A percentile compares a stretch with the other conserved stretches of the same genome.
Evolutionary conservation across 495 filamentous ascomycete species (phyloP).

Genomic region (Penicillium nucicola): DNA sequence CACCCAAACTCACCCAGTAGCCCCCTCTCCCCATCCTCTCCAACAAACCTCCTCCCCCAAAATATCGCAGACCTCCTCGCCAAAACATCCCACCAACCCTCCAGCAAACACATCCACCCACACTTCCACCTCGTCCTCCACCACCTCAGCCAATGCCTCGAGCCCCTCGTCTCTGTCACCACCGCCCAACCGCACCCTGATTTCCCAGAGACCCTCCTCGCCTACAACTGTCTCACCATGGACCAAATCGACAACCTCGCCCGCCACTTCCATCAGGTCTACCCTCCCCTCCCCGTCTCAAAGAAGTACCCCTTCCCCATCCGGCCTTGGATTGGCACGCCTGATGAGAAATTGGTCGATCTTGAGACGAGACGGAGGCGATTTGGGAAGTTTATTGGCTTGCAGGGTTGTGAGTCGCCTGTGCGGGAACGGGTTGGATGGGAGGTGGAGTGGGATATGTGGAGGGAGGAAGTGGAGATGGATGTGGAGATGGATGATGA

Average conservation of each 20-base stretch:
- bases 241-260: constrained; percentile 69
- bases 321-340: constrained; percentile 33
- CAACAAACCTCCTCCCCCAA: background rate
- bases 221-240: constrained; percentile 73
- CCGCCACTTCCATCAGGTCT: constrained; percentile 70
- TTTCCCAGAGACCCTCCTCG: constrained; percentile 64
- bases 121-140: constrained; percentile 23
- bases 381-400: constrained; percentile 66
- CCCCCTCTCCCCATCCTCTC: background rate
- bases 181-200: constrained; percentile 57
- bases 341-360: constrained; percentile 24
- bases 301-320: constrained; percentile 61
- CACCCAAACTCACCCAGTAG: background rate
- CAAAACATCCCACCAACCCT: background rate
- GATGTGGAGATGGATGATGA: background rate
- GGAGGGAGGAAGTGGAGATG: no score
- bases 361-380: constrained; percentile 58
- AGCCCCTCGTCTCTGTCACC: constrained; percentile 32
- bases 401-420: constrained; percentile 58
- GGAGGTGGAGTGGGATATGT: background rate
- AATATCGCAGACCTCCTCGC: background rate
- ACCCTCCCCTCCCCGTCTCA: constrained; percentile 49
- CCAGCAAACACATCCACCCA: background rate
- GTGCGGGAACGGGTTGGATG: background rate
- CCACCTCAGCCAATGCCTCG: constrained; percentile 32